Percentiles rank a stretch among this genome's conserved stretches.
phyloP scores from a whole-genome alignment of 768 basidiomycete species.

The Terana coerulea region DNA sequence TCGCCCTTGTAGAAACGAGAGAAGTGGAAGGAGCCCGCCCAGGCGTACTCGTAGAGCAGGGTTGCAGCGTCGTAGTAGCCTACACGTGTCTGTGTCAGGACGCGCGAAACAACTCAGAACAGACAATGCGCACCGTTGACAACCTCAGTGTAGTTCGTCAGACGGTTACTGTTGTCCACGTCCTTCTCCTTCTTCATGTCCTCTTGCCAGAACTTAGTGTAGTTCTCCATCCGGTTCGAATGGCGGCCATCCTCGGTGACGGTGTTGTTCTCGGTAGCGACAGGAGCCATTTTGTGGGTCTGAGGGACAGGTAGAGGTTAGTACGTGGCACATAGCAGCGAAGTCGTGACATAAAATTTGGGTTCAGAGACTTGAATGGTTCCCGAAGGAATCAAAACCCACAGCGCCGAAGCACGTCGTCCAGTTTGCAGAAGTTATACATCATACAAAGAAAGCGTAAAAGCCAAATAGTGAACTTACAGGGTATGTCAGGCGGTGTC shows the following conservation, averaged over 20 bases:
- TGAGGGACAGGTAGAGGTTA: neutral
- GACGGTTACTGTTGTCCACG: conserved; percentile 64
- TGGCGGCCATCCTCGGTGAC: conserved; percentile 34
- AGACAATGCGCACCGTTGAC: conserved; percentile 70
- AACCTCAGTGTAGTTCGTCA: conserved; percentile 86
- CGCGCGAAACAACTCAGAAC: neutral
- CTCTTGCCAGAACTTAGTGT: conserved; percentile 91
- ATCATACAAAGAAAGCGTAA: conserved; percentile 19
- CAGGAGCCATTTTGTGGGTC: conserved; percentile 11
- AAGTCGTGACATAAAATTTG: conserved; percentile 4
- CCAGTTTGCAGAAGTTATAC: conserved; percentile 24
- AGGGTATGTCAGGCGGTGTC: neutral
- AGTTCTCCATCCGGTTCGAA: conserved; percentile 64
- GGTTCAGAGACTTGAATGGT: conserved; percentile 40
- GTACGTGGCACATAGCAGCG: neutral
- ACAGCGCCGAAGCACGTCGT: conserved; percentile 27
- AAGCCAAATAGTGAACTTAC: neutral
- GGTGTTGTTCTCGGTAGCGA: conserved; percentile 22
- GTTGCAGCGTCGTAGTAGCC: conserved; percentile 98
- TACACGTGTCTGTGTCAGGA: conserved; percentile 23
- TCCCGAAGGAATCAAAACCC: conserved; percentile 32
- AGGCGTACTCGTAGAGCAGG: conserved; percentile 91
- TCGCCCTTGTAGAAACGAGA: conserved; percentile 96
- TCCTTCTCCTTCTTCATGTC: conserved; percentile 67
- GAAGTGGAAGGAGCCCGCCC: conserved; percentile 92